These are phyloP conservation scores for Clarireedia homoeocarpa DNA, from an alignment of 2,329 filamentous ascomycete genomes.

Conservation along the genomic window DNA sequence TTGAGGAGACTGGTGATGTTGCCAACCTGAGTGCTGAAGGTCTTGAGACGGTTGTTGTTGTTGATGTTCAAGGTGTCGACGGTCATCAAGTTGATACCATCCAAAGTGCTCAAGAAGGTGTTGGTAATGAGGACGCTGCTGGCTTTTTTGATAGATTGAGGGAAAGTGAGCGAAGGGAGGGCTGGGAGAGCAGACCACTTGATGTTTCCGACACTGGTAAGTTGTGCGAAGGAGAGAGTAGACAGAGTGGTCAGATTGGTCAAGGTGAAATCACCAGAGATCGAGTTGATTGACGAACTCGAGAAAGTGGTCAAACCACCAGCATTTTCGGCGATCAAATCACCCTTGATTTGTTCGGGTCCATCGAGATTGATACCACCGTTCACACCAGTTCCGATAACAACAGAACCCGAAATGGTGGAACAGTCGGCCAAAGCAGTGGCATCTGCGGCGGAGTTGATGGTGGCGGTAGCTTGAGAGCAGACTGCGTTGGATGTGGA, in stretches of 20 bases:
- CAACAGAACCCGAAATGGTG: conserved; percentile 27
- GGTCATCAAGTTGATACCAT: conserved; percentile 72
- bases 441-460: conserved; percentile 27
- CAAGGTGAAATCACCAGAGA: conserved; percentile 65
- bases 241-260: conserved; percentile 61
- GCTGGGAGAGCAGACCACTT: conserved; percentile 63
- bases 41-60: conserved; percentile 79
- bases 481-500: conserved; percentile 14
- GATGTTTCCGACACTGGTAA: conserved; percentile 60
- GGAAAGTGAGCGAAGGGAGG: conserved; percentile 52
- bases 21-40: conserved; percentile 68
- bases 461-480: conserved; percentile 26
- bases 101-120: conserved; percentile 71
- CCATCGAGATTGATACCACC: conserved; percentile 51
- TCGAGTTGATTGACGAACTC: conserved; percentile 52
- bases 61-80: conserved; percentile 71
- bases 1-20: conserved; percentile 65
- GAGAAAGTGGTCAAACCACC: conserved; percentile 57
- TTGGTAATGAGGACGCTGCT: conserved; percentile 69
- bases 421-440: conserved; percentile 22
- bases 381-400: conserved; percentile 27
- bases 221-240: conserved; percentile 55
- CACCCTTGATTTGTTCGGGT: conserved; percentile 46
- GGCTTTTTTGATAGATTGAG: conserved; percentile 55
- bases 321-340: conserved; percentile 50